Evolutionary conservation across 1,284 basidiomycete genomes (phyloP), one percentile per base, ranked within the genome.

Genomic region (Sporisorium exsertum): DNA sequence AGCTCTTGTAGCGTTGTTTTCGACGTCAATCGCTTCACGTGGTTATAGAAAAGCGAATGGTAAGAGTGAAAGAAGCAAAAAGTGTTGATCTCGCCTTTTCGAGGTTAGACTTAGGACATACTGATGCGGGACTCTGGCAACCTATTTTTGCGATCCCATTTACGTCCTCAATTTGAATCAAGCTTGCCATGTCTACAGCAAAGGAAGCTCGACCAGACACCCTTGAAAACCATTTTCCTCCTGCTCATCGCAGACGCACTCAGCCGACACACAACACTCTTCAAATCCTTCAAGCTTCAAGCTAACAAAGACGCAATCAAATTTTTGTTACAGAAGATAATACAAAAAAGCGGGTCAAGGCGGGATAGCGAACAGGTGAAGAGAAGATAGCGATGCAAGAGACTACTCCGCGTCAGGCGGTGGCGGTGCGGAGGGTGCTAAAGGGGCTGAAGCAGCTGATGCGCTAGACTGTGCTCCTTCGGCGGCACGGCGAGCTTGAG

Each of bases 381-480:
- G 16, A 32, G 2, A 43, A 26, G 32, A 43, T 3, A 13, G 20
- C 27, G 50, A 45, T 20, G 20, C 35, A 3, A 37, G 20, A 24
- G 24, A 35, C 42, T 64, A 33, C 16, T 51, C 58, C 15, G 50
- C 45, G n/a, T 56, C 68, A n/a, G 57, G 32, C 43, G 55, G 15
- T 8, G 45, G 15, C 1, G 71, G 69, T 9, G 68, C 63, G 2
- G 55, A 62, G 5, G 62, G 61, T 22, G 45, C 53, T 5, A 43
- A 47, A 32, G n/a, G 43, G 15, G 37, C 47, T 20, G 24, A 8
- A 15, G 42, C 18, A 18, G 52, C 37, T 15, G 37, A 26, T 20
- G 51, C 24, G 18, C 5, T 27, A 37, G 40, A 43, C 35, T 35
- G 35, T 7, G 3, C 13, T 12, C 35, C 35, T 35, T 35, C 35